Base-by-base conservation (phyloP, 345 rosid species). In the Rhodamnia rubescens region DNA sequence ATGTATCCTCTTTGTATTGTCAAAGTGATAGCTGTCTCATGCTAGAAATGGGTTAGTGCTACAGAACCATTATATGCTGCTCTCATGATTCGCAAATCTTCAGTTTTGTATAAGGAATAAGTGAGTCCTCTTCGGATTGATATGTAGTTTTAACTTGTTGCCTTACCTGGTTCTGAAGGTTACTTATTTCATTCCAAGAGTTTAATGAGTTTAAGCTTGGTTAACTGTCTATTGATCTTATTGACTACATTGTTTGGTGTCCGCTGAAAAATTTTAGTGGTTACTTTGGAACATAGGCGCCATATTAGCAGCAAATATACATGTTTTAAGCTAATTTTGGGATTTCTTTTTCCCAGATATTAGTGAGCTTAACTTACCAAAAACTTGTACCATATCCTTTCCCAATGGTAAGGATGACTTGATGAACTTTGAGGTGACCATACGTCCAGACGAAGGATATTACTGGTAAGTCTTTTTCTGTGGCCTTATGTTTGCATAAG, bases 371-470 rank as follows among this genome's bases (percentile, higher is more conserved):
- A 95, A 96, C 89, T 91, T 96, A 44, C 96, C 96, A n/a, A 91
- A 92, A 69, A 89, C 95, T 74, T 95, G 98, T 86, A 42, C 89
- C 27, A 91, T 96, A 85, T 74, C 92, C 26, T 96, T 95, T 84
- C 96, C 95, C 11, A 92, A 93, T 84, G 98, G 99, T 69, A 91
- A 94, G 91, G 97, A 96, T 89, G 95, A 94, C 82, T 89, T 94
- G 89, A 94, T 95, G 99, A 91, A 93, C 83, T 96, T 96, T 85
- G 95, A 92, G 91, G 96, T 96, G 50, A 89, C 94, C 83, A 93
- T 95, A 74, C 91, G 90, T 83, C 98, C 99, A 0, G 97, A 95
- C 87, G 98, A 94, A 88, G 99, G 99, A 82, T 95, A 93, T 84
- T 96, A 96, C 85, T 86, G 84, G 98, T 95, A 88, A 89, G 95